Percentiles rank a stretch among this genome's conserved stretches.
These are phyloP conservation scores for Colletotrichum noveboracense DNA, from an alignment of 2,329 filamentous ascomycete species.

Conservation along the genomic window DNA sequence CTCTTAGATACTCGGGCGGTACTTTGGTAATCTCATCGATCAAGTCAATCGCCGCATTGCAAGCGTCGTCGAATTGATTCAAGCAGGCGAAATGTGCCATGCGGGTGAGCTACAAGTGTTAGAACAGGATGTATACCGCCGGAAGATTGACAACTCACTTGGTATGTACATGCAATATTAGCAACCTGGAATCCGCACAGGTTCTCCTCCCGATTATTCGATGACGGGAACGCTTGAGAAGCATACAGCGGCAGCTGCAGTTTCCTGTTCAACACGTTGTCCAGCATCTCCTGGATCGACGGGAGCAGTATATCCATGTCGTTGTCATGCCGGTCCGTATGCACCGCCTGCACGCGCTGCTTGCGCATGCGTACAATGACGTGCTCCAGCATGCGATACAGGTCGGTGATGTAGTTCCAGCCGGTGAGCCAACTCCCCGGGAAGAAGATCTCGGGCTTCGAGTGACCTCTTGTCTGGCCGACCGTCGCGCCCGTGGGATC, in stretches of 20 bases:
- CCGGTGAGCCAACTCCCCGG: conserved; percentile 52
- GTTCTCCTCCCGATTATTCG: conserved; percentile 27
- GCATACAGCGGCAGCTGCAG: conserved; percentile 6
- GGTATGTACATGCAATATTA: conserved; percentile 38
- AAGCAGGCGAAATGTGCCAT: conserved; percentile 22
- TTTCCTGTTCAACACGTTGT: conserved; percentile 5
- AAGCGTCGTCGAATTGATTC: conserved; percentile 20
- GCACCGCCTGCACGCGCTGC: conserved; percentile 12
- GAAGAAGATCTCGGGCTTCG: background rate
- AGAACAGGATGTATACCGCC: background rate
- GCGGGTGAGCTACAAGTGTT: conserved; percentile 4
- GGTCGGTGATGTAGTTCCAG: conserved; percentile 63
- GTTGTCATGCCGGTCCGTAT: background rate
- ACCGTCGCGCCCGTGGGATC: background rate
- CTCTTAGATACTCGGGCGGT: conserved; percentile 19
- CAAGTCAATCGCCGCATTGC: conserved; percentile 13
- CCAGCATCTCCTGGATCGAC: conserved; percentile 13
- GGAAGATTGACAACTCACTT: conserved; percentile 10
- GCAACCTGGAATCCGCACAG: conserved; percentile 39
- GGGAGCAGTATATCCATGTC: conserved; percentile 13
- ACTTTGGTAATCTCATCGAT: conserved; percentile 19
- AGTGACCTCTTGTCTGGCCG: background rate
- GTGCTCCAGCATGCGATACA: conserved; percentile 62
- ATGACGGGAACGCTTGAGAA: background rate
- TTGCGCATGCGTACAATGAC: conserved; percentile 33